phyloP scores from a whole-genome alignment of 306 rosid species.

The Boehmeria nivea region DNA sequence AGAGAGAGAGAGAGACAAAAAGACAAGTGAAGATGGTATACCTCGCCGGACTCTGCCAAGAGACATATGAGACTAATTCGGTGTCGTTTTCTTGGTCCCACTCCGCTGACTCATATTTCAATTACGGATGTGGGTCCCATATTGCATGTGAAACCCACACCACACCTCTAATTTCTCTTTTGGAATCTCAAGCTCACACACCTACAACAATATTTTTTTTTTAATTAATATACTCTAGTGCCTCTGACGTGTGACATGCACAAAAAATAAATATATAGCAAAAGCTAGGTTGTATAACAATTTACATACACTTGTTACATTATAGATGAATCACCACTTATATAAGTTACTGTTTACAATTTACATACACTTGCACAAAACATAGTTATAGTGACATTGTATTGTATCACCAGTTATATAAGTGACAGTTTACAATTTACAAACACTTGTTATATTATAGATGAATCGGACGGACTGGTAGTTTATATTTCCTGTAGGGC shows the following conservation, averaged over 20 bases:
- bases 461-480: no score
- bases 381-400: no score
- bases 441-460: no score
- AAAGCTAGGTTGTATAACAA: no score
- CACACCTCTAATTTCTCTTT: slow-evolving; percentile 5
- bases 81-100: slow-evolving; percentile 4
- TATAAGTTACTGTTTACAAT: no score
- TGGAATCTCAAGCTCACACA: slow-evolving; percentile 30
- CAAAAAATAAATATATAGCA: neutral
- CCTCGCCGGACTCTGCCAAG: neutral
- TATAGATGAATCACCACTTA: no score
- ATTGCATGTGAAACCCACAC: slow-evolving; percentile 41
- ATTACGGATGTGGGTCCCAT: slow-evolving; percentile 13
- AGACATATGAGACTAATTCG: neutral
- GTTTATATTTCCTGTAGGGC: no score
- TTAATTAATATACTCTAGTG: neutral
- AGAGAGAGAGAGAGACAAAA: slow-evolving; percentile 6
- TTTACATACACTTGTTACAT: no score
- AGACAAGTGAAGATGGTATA: slow-evolving; percentile 10
- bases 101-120: slow-evolving; percentile 35
- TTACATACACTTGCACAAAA: no score
- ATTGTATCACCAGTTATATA: no score
- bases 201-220: neutral
- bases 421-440: no score
- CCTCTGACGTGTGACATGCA: slow-evolving; percentile 19